A percentile compares a stretch with the other conserved stretches of the same genome.
Evolutionary conservation across 2,329 filamentous ascomycete species (phyloP).

Genomic region (Neonectria ditissima): DNA sequence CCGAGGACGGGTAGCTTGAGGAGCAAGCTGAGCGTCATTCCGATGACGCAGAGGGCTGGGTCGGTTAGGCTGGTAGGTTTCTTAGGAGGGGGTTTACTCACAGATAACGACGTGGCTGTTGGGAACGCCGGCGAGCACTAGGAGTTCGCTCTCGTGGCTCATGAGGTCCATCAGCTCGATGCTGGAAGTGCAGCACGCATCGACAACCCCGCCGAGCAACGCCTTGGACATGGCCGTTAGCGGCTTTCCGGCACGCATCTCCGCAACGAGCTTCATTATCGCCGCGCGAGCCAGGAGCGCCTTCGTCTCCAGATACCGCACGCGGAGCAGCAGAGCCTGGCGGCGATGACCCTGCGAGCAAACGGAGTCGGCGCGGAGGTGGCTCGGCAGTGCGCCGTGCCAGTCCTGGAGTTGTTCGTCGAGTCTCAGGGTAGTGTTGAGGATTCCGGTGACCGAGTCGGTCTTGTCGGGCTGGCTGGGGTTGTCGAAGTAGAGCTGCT

Average conservation of each 20-base stretch:
- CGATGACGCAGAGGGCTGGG: conserved; percentile 38
- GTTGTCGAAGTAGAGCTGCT: conserved; percentile 28
- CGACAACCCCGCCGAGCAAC: conserved; percentile 35
- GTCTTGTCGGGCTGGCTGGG: conserved; percentile 6
- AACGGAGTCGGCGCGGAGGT: conserved; percentile 35
- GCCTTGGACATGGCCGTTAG: conserved; percentile 32
- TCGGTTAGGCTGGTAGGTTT: conserved; percentile 8
- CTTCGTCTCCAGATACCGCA: conserved; percentile 43
- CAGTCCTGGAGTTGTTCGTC: conserved; percentile 41
- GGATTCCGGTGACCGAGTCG: conserved; percentile 22
- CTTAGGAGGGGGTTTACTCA: too few species aligned
- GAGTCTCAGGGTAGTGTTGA: conserved; percentile 33
- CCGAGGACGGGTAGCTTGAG: conserved; percentile 39
- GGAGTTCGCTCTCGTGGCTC: conserved; percentile 35
- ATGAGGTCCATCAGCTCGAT: conserved; percentile 41
- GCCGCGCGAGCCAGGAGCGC: conserved; percentile 36
- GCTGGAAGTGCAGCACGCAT: conserved; percentile 39
- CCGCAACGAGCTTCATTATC: conserved; percentile 39
- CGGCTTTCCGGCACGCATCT: conserved; percentile 20
- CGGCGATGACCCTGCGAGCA: conserved; percentile 37
- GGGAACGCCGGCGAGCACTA: conserved; percentile 37
- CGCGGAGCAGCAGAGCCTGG: conserved; percentile 39
- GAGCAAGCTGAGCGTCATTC: conserved; percentile 41
- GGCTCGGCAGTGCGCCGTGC: conserved; percentile 36
- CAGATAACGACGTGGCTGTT: conserved; percentile 39